Evolutionary conservation across 2,329 filamentous ascomycete species (phyloP).

Genomic region (Alternaria metachromatica): DNA sequence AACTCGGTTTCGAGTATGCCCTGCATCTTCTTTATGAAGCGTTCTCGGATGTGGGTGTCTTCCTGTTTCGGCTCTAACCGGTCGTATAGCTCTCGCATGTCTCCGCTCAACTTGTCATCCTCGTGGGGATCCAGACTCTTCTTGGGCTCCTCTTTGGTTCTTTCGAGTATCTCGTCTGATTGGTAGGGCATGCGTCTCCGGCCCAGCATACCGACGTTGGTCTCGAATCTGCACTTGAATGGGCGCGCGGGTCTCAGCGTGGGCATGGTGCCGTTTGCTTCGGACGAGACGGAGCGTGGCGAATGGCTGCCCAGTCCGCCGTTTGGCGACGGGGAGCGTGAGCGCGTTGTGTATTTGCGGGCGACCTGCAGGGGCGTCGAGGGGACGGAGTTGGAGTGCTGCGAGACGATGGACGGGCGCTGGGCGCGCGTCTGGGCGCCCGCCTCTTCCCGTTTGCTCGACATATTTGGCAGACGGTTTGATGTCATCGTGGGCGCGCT

Average conservation of each 20-base stretch:
- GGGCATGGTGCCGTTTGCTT: conserved; percentile 77
- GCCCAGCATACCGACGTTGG: conserved; percentile 74
- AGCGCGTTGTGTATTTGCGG: conserved; percentile 79
- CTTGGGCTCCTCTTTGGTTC: conserved; percentile 72
- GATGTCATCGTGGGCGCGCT: conserved; percentile 50
- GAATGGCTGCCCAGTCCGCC: conserved; percentile 77
- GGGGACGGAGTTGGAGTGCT: conserved; percentile 87
- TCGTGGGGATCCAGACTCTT: conserved; percentile 48
- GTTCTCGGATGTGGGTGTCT: conserved; percentile 76
- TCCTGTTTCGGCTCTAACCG: conserved; percentile 81
- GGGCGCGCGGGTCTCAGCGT: conserved; percentile 68
- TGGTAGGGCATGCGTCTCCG: conserved; percentile 91
- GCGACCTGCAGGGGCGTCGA: conserved; percentile 92
- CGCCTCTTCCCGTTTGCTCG: conserved; percentile 37
- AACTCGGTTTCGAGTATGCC: conserved; percentile 87
- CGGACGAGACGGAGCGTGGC: conserved; percentile 87
- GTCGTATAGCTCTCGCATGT: conserved; percentile 86
- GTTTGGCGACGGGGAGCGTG: conserved; percentile 79
- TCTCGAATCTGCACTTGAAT: conserved; percentile 84
- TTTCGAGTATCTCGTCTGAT: conserved; percentile 81
- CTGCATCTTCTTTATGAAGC: conserved; percentile 86
- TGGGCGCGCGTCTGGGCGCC: conserved; percentile 33
- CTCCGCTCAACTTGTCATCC: conserved; percentile 68
- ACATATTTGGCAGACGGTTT: conserved; percentile 37
- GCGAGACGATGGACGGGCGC: conserved; percentile 61